Evolutionary conservation across 495 filamentous ascomycete genomes (phyloP), one percentile per base, ranked within the genome.

Genomic region (Darksidea phi): DNA sequence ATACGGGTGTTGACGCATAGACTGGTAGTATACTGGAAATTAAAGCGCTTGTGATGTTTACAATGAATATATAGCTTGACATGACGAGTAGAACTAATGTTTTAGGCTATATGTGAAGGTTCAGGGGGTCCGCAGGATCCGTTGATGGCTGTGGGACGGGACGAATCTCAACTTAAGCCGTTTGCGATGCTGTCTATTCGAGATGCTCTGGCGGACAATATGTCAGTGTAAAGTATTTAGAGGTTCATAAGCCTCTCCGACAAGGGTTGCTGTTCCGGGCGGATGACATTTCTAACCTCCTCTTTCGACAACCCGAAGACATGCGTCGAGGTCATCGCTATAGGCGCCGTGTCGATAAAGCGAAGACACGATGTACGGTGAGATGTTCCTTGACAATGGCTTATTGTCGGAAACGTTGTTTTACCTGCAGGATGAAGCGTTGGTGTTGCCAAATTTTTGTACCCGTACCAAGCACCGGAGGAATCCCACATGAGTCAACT

Each of bases 111-210:
- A 4, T 8, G 2, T 20, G 6, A n/a, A 54, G 54, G 38, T 54
- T 54, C 4, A 61, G 26, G 6, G 58, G 49, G 21, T 61, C 58
- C 3, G 58, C 48, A 8, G 49, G 58, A 41, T 61, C 57, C 36
- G 20, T 6, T 1, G 57, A 61, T 2, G 57, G 57, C 15, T 53
- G 51, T 10, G 59, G 59, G 1, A 63, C 59, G 1, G 57, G 25
- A 15, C 41, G 59, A 15, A 55, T 15, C n/a, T 49, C 42, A 57
- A 48, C 38, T 23, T 63, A 38, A 20, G 18, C 20, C 17, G 43
- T 20, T 20, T 56, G 53, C 0, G 45, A 48, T 12, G 54, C 42
- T 1, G 45, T 48, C 43, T 26, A 41, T 41, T 58, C 54, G 26
- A 58, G 42, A 41, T 58, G 54, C 32, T 58, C 54, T 58, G 20